phyloP scores from a whole-genome alignment of 2,329 filamentous ascomycete species.

The Ophiostoma ulmi region DNA sequence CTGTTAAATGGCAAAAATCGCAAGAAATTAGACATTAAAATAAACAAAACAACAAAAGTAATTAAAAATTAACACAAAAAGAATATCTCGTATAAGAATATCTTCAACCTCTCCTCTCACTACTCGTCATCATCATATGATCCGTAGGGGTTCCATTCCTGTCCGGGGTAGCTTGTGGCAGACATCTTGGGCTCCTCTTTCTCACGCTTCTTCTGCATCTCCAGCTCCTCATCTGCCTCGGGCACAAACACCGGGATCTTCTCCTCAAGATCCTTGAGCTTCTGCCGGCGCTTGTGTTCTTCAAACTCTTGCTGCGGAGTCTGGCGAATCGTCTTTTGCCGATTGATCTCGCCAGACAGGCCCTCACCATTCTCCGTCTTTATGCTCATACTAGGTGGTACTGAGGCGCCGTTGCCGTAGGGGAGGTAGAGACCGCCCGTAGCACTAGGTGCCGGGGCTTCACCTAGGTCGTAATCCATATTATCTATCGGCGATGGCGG shows the following conservation, averaged over 20 bases:
- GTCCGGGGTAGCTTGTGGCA: conserved; percentile 63
- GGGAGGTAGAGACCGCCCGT: conserved; percentile 24
- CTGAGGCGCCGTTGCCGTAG: conserved; percentile 18
- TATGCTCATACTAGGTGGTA: not conserved
- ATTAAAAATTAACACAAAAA: no score
- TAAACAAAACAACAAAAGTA: not conserved
- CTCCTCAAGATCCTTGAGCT: conserved; percentile 47
- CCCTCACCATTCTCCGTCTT: conserved; percentile 16
- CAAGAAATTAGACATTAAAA: conserved; percentile 5
- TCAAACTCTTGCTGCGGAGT: conserved; percentile 37
- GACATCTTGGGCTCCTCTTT: conserved; percentile 55
- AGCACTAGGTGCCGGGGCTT: conserved; percentile 14
- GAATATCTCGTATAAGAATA: not conserved
- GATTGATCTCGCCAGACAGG: conserved; percentile 1
- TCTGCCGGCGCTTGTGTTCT: conserved; percentile 42
- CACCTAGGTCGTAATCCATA: conserved; percentile 35
- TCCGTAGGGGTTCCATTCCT: conserved; percentile 62
- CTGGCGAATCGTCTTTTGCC: conserved; percentile 31
- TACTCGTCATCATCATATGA: conserved; percentile 31
- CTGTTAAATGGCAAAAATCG: not conserved
- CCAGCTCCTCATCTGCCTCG: conserved; percentile 30
- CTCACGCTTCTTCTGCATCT: conserved; percentile 35
- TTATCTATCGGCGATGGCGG: conserved; percentile 39
- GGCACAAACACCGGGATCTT: conserved; percentile 45
- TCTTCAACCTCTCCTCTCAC: not conserved